A percentile compares a stretch with the other conserved stretches of the same genome.
Evolutionary conservation across 1,284 basidiomycete genomes (phyloP).

Genomic region (Laetiporus sulphureus): DNA sequence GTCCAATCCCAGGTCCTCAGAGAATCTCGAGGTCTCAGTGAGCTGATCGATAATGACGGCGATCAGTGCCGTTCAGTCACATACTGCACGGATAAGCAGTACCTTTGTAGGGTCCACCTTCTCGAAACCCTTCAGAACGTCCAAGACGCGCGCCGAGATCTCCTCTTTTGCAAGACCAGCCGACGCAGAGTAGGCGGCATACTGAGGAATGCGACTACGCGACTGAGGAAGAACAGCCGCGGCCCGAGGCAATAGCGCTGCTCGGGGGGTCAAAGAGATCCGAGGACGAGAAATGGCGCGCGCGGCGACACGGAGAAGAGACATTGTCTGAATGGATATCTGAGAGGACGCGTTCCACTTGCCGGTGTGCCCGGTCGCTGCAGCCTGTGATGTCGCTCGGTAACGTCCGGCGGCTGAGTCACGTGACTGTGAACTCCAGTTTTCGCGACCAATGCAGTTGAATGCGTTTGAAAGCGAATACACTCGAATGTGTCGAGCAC

Average conservation of each 20-base stretch:
- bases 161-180: constrained; percentile 68
- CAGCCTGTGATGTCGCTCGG: too few relatives aligned
- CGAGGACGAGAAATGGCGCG: constrained; percentile 26
- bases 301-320: constrained; percentile 35
- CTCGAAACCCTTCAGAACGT: constrained; percentile 92
- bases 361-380: too few relatives aligned
- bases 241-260: constrained; percentile 11
- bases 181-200: constrained; percentile 71
- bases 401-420: too few relatives aligned
- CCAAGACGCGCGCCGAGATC: constrained; percentile 80
- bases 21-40: constrained; percentile 69
- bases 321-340: constrained; percentile 32
- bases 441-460: too few relatives aligned
- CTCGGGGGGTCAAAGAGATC: constrained; percentile 13
- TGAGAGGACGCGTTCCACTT: too few relatives aligned
- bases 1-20: constrained; percentile 89
- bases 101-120: constrained; percentile 90
- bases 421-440: too few relatives aligned
- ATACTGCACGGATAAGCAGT: not conserved
- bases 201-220: constrained; percentile 28
- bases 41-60: constrained; percentile 56
- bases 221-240: constrained; percentile 25
- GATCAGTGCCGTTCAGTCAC: too few relatives aligned
- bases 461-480: too few relatives aligned
- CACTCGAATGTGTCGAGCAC: too few relatives aligned